A percentile compares a stretch with the other conserved stretches of the same genome.
These are phyloP conservation scores for Eucalyptus grandis DNA, from an alignment of 345 rosid species.

Conservation along the genomic window DNA sequence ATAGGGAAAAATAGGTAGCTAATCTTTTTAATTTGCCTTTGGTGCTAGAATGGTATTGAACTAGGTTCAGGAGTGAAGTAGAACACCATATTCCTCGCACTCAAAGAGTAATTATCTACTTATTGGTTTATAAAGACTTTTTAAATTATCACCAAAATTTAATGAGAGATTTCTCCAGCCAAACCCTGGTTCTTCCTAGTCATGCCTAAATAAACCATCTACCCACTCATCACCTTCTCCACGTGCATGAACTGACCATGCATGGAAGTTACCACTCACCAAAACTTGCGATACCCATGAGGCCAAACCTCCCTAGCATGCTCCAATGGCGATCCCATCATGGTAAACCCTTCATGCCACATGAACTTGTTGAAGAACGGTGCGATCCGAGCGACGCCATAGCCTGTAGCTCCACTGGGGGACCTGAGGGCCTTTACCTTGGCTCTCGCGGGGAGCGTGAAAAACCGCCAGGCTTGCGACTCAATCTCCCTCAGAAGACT, in stretches of 20 bases:
- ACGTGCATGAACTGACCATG: slow-evolving; percentile 4
- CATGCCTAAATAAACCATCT: not conserved
- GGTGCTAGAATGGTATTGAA: not conserved
- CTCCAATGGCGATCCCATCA: slow-evolving; percentile 47
- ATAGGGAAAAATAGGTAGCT: not conserved
- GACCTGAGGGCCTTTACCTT: slow-evolving; percentile 49
- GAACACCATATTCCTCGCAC: not conserved
- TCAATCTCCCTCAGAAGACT: slow-evolving; percentile 32
- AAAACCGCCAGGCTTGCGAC: slow-evolving; percentile 37
- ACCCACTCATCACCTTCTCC: not conserved
- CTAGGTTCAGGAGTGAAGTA: not conserved
- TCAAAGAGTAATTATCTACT: not conserved
- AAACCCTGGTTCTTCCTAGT: not conserved
- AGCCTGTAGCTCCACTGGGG: slow-evolving; percentile 45
- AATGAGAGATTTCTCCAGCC: not conserved
- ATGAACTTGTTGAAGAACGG: slow-evolving; percentile 57
- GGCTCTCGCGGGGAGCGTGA: slow-evolving; percentile 45
- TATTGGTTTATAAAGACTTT: not conserved
- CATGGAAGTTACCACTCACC: slow-evolving; percentile 39
- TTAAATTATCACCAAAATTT: not conserved
- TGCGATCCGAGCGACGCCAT: slow-evolving; percentile 64
- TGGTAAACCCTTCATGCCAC: slow-evolving; percentile 97
- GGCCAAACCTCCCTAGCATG: slow-evolving; percentile 78
- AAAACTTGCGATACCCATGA: slow-evolving; percentile 24
- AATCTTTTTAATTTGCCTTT: not conserved